These are phyloP conservation scores for Hymenoscyphus scutula DNA, from an alignment of 2,329 filamentous ascomycete genomes.

Conservation along the genomic window DNA sequence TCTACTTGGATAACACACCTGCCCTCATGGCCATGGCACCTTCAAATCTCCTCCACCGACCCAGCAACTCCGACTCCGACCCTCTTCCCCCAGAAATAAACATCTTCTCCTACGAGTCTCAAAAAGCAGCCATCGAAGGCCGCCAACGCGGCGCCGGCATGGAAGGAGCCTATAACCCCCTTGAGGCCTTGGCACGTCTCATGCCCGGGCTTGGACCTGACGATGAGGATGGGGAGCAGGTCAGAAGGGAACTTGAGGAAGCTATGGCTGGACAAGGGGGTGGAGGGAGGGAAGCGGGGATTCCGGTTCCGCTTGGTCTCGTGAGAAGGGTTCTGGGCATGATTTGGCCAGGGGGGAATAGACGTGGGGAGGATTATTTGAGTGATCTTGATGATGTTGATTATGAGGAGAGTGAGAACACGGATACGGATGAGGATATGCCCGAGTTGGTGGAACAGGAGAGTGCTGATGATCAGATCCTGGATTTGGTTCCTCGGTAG, in stretches of 20 bases:
- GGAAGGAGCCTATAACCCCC: conserved; percentile 24
- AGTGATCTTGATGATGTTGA: background rate
- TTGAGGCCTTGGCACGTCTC: conserved; percentile 30
- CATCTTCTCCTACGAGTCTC: conserved; percentile 32
- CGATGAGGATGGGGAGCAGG: conserved; percentile 6
- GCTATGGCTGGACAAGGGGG: too few species aligned
- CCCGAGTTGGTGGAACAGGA: conserved; percentile 15
- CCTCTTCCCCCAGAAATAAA: conserved; percentile 36
- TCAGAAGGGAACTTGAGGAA: conserved; percentile 12
- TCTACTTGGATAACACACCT: conserved; percentile 37
- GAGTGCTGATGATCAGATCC: conserved; percentile 20
- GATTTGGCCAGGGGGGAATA: conserved; percentile 22
- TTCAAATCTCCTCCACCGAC: conserved; percentile 30
- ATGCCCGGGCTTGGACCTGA: conserved; percentile 18
- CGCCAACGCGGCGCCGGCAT: background rate
- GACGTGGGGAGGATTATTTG: background rate
- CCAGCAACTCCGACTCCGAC: conserved; percentile 37
- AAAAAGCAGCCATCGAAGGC: conserved; percentile 19
- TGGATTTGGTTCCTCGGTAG: conserved; percentile 12
- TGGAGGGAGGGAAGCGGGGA: conserved; percentile 12
- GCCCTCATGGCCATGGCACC: conserved; percentile 35
- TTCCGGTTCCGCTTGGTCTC: conserved; percentile 15
- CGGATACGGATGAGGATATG: conserved; percentile 24
- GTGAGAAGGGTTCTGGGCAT: conserved; percentile 25
- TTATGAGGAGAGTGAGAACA: conserved; percentile 13